A percentile compares a stretch with the other conserved stretches of the same genome.
These are phyloP conservation scores for Pichia sp. DNA, from an alignment of 1,139 yeast genomes.

Conservation along the genomic window DNA sequence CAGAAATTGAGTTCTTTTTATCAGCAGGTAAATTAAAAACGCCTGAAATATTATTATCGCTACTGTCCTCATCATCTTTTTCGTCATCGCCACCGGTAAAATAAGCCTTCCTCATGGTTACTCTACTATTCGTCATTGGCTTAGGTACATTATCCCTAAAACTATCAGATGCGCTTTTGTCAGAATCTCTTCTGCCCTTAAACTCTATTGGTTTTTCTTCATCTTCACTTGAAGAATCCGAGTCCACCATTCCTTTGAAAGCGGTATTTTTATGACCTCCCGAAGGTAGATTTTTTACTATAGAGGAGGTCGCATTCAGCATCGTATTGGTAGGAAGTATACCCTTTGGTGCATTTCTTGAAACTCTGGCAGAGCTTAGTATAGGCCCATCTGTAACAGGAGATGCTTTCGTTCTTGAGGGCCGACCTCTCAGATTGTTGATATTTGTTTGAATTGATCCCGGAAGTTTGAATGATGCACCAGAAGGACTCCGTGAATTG, in stretches of 20 bases:
- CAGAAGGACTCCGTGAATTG: conserved; percentile 8
- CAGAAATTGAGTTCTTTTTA: not conserved
- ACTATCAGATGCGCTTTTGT: not conserved
- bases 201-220: conserved; percentile 18
- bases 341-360: not conserved
- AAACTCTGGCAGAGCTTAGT: not conserved
- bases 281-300: not conserved
- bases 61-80: conserved; percentile 2
- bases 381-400: conserved; percentile 1
- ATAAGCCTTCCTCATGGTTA: conserved; percentile 6
- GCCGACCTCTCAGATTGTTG: conserved; percentile 10
- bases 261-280: not conserved
- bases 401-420: not conserved
- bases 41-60: not conserved
- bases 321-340: conserved; percentile 6
- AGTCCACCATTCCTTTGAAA: conserved; percentile 3
- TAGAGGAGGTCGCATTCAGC: not conserved
- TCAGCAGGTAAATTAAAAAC: not conserved
- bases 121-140: not conserved
- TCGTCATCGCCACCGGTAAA: conserved; percentile 13
- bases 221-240: conserved; percentile 6
- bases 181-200: conserved; percentile 12
- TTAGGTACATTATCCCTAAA: not conserved
- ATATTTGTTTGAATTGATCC: not conserved
- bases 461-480: not conserved